Percentiles rank a stretch among this genome's conserved stretches.
These are phyloP conservation scores for Gaultheria prostrata DNA, from an alignment of 148 eudicot species.

Conservation along the genomic window DNA sequence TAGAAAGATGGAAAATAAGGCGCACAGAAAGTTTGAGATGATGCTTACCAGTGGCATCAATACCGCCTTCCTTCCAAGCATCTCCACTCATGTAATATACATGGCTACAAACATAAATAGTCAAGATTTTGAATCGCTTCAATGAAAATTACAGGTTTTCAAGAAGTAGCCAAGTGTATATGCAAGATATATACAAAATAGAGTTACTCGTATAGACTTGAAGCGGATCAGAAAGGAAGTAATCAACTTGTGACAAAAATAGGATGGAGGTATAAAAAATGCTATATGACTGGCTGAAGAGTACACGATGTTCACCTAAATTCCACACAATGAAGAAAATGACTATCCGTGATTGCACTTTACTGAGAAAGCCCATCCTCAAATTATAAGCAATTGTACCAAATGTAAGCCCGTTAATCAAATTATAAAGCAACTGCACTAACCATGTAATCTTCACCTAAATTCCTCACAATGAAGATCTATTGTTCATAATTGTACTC, in stretches of 20 bases:
- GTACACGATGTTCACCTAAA: background rate
- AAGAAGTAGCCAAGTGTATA: background rate
- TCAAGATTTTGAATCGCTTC: conserved; percentile 18
- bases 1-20: background rate
- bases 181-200: background rate
- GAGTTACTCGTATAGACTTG: background rate
- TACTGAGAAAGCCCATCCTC: background rate
- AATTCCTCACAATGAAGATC: background rate
- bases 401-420: background rate
- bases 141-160: background rate
- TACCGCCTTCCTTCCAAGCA: conserved; percentile 99
- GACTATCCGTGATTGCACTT: background rate
- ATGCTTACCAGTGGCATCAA: conserved; percentile 91
- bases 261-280: background rate
- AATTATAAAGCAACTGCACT: background rate
- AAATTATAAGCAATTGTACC: background rate
- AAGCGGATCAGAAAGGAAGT: background rate
- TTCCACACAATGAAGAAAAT: background rate
- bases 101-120: conserved; percentile 60
- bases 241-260: background rate
- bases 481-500: background rate
- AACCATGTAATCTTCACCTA: background rate
- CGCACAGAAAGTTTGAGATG: conserved; percentile 17
- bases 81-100: conserved; percentile 99
- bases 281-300: background rate